Evolutionary conservation across 2,329 filamentous ascomycete species (phyloP).

Genomic region (Aspergillus japonicus): DNA sequence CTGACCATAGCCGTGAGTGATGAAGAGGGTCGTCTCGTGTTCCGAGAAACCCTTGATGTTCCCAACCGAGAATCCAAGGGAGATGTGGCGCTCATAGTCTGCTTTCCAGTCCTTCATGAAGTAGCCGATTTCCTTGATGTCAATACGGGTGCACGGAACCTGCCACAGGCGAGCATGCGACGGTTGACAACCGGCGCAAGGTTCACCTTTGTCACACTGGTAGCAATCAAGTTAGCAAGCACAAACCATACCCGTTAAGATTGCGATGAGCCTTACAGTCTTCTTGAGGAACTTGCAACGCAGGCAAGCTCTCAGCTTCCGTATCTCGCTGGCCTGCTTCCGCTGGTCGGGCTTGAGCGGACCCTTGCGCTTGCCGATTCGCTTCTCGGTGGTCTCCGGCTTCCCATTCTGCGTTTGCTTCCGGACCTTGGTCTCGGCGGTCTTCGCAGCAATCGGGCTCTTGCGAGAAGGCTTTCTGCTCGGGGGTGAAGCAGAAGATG

Average conservation of each 20-base stretch:
- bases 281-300: conserved; percentile 99
- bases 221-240: not conserved
- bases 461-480: conserved; percentile 68
- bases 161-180: conserved; percentile 96
- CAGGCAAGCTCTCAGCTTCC: conserved; percentile 88
- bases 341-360: conserved; percentile 89
- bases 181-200: conserved; percentile 90
- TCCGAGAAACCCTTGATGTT: conserved; percentile 85
- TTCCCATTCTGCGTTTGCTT: conserved; percentile 71
- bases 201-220: conserved; percentile 88
- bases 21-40: conserved; percentile 70
- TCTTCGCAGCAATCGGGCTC: conserved; percentile 75
- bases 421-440: conserved; percentile 79
- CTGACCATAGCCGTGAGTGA: conserved; percentile 94
- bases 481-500: conserved; percentile 63
- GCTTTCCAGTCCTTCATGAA: conserved; percentile 99
- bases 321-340: conserved; percentile 94
- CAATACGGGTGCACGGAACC: conserved; percentile 94
- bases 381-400: conserved; percentile 85
- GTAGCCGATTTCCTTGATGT: conserved; percentile 97
- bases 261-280: conserved; percentile 52
- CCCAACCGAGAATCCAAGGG: conserved; percentile 81
- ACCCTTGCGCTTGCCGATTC: conserved; percentile 84
- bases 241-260: not conserved
- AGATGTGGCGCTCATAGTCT: conserved; percentile 89